Percentiles rank a stretch among this genome's conserved stretches.
Conservation (phyloP, 208 protist species). For the Acanthamoeba sp. region DNA sequence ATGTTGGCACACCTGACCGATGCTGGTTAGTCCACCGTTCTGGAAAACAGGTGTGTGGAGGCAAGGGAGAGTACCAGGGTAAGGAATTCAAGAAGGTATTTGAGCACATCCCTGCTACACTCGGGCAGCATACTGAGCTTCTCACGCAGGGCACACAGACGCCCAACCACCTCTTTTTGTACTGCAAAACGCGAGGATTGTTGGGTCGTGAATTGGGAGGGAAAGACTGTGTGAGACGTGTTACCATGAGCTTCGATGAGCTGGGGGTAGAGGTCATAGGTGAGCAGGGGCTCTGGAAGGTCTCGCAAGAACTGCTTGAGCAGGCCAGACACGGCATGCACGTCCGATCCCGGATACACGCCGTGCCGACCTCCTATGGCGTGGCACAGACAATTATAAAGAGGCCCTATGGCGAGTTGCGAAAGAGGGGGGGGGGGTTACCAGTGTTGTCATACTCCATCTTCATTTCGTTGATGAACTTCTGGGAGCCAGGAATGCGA, state of each 20-base stretch:
- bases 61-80: not conserved
- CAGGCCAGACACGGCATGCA: constrained; percentile 63
- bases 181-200: not conserved
- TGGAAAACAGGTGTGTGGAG: not conserved
- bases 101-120: not conserved
- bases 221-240: not conserved
- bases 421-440: not conserved
- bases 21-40: not conserved
- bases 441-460: constrained; percentile 21
- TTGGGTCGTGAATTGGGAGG: not conserved
- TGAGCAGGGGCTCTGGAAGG: constrained; percentile 57
- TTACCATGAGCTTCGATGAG: constrained; percentile 44
- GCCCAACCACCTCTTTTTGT: not conserved
- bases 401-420: no score
- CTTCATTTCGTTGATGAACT: constrained; percentile 69
- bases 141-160: constrained; percentile 32
- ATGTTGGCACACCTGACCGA: constrained; percentile 16
- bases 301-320: constrained; percentile 62
- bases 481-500: constrained; percentile 43
- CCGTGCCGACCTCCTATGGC: not conserved
- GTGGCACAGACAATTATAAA: not conserved
- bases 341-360: not conserved
- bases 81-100: constrained; percentile 59
- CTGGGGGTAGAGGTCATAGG: constrained; percentile 13
- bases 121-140: not conserved